Evolutionary conservation across 2,329 filamentous ascomycete genomes (phyloP).

Genomic region (Botryotinia globosa): DNA sequence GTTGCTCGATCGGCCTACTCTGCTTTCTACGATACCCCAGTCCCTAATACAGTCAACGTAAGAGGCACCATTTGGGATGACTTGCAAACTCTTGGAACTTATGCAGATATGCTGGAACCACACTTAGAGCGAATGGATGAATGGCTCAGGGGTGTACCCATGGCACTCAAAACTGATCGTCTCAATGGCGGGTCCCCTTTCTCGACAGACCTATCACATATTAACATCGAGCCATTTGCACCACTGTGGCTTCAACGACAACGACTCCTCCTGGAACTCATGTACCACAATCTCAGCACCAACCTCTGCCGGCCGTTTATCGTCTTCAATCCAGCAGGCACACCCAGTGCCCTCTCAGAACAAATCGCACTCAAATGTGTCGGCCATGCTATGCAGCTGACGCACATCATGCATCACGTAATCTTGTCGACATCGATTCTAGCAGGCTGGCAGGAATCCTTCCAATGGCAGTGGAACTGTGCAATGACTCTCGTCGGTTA

Average conservation of each 20-base stretch:
- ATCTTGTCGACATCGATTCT: conserved; percentile 39
- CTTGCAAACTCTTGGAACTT: conserved; percentile 34
- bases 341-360: conserved; percentile 32
- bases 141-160: conserved; percentile 41
- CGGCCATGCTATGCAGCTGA: conserved; percentile 41
- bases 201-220: conserved; percentile 41
- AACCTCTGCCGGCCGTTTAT: conserved; percentile 44
- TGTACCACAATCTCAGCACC: conserved; percentile 43
- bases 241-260: conserved; percentile 46
- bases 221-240: conserved; percentile 39
- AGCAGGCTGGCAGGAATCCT: conserved; percentile 42
- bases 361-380: conserved; percentile 36
- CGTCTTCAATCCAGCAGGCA: conserved; percentile 34
- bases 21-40: conserved; percentile 36
- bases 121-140: conserved; percentile 35
- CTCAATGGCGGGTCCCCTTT: conserved; percentile 37
- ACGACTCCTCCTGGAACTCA: conserved; percentile 44
- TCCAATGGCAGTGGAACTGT: conserved; percentile 47
- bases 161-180: conserved; percentile 41
- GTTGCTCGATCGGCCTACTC: conserved; percentile 36
- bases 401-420: conserved; percentile 42
- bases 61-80: conserved; percentile 36
- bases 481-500: conserved; percentile 44
- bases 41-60: conserved; percentile 28
- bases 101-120: conserved; percentile 34